Evolutionary conservation across 495 filamentous ascomycete genomes (phyloP).

Genomic region (Xylaria grammica): DNA sequence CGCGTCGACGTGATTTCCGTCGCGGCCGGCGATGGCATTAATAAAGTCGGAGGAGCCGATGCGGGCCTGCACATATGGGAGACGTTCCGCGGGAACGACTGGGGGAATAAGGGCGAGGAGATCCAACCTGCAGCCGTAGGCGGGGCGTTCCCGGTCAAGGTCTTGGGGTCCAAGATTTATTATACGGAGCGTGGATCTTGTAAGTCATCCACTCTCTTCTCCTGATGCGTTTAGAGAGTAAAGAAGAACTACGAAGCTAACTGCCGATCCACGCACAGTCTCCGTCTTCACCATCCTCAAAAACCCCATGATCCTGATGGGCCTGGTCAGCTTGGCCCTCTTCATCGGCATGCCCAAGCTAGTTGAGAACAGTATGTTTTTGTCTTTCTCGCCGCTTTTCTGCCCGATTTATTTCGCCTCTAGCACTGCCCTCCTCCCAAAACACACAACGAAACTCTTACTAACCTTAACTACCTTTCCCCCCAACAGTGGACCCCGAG

Average conservation of each 20-base stretch:
- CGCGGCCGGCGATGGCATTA: constrained; percentile 10
- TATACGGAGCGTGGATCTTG: constrained; percentile 74
- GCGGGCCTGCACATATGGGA: constrained; percentile 74
- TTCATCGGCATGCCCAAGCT: constrained; percentile 92
- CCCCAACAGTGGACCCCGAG: constrained; percentile 85
- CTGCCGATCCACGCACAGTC: constrained; percentile 36
- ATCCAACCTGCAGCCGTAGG: constrained; percentile 39
- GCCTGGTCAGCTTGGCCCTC: constrained; percentile 75
- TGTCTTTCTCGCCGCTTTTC: constrained; percentile 6
- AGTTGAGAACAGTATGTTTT: constrained; percentile 87
- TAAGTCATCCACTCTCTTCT: constrained; percentile 51
- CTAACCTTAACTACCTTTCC: constrained; percentile 15
- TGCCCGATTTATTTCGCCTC: background rate
- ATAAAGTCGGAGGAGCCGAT: constrained; percentile 34
- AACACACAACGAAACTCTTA: background rate
- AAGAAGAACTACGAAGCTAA: background rate
- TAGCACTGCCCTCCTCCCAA: background rate
- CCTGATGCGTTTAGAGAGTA: background rate
- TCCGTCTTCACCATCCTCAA: constrained; percentile 73
- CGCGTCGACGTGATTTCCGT: constrained; percentile 71
- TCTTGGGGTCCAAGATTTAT: constrained; percentile 68
- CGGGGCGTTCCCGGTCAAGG: constrained; percentile 62
- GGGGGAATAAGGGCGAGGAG: constrained; percentile 77
- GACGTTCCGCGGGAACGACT: constrained; percentile 86
- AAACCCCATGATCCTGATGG: constrained; percentile 94